A percentile compares a stretch with the other conserved stretches of the same genome.
phyloP scores from a whole-genome alignment of 768 basidiomycete species.

The Leucocoprinus birnbaumii region DNA sequence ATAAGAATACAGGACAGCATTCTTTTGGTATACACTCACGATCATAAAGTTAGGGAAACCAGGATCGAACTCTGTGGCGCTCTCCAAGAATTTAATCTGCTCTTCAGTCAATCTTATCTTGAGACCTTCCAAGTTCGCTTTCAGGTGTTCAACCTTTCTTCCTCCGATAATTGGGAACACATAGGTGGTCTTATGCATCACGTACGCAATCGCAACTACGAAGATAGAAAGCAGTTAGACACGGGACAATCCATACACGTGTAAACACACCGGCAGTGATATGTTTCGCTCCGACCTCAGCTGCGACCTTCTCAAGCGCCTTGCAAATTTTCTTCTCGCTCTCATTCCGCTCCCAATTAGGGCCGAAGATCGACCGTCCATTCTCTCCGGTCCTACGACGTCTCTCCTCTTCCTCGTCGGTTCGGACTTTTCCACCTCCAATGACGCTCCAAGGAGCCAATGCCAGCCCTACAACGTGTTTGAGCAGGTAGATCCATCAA shows the following conservation, averaged over 20 bases:
- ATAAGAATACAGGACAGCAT: no score
- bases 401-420: constrained; percentile 37
- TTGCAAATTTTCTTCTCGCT: constrained; percentile 37
- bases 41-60: constrained; percentile 38
- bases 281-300: constrained; percentile 42
- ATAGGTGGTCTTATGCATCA: constrained; percentile 49
- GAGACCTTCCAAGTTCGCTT: constrained; percentile 46
- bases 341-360: constrained; percentile 44
- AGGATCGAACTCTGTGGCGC: constrained; percentile 33
- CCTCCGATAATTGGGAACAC: constrained; percentile 51
- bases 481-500: constrained; percentile 1
- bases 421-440: constrained; percentile 44
- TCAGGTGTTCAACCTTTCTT: constrained; percentile 47
- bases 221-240: background rate
- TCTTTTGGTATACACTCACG: no score
- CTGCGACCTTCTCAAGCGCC: constrained; percentile 48
- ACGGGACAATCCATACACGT: no score
- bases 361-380: constrained; percentile 27
- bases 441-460: constrained; percentile 30
- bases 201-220: constrained; percentile 46
- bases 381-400: constrained; percentile 30
- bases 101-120: constrained; percentile 35
- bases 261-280: constrained; percentile 37
- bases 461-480: constrained; percentile 22
- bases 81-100: constrained; percentile 43